Percentiles rank a stretch among this genome's conserved stretches.
phyloP scores from a whole-genome alignment of 495 filamentous ascomycete genomes.

The Letharia lupina region DNA sequence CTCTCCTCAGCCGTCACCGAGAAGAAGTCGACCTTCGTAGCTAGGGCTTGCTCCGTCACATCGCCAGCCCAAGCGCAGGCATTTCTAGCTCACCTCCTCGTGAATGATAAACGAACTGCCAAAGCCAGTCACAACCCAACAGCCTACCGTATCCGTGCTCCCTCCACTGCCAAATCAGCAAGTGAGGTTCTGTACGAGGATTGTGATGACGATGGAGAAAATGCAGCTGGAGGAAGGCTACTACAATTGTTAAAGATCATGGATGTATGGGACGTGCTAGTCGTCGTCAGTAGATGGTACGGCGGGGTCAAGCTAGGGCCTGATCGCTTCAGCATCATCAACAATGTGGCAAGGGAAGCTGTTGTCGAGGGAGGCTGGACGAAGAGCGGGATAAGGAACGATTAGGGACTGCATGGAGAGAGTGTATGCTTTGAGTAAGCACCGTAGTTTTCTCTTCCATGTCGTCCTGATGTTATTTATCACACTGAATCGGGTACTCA shows the following conservation, averaged over 20 bases:
- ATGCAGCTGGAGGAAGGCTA: constrained; percentile 79
- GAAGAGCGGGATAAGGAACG: neutral
- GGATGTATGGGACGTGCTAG: constrained; percentile 85
- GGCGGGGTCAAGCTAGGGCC: constrained; percentile 83
- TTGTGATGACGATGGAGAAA: constrained; percentile 93
- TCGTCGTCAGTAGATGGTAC: constrained; percentile 95
- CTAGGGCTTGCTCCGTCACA: constrained; percentile 57
- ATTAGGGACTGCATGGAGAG: neutral
- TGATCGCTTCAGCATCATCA: constrained; percentile 82
- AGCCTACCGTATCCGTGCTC: constrained; percentile 49
- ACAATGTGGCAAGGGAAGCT: constrained; percentile 73
- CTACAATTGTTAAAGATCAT: constrained; percentile 89
- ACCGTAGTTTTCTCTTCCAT: neutral
- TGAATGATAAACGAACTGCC: constrained; percentile 71
- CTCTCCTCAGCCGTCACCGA: constrained; percentile 64
- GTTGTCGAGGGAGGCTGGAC: constrained; percentile 62
- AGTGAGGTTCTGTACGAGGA: constrained; percentile 64
- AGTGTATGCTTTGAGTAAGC: neutral
- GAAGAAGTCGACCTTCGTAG: constrained; percentile 84
- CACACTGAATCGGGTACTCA: neutral
- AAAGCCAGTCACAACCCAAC: constrained; percentile 88
- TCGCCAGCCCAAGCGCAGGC: constrained; percentile 58
- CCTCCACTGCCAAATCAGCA: constrained; percentile 24
- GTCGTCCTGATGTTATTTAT: neutral
- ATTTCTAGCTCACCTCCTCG: constrained; percentile 63